phyloP scores from a whole-genome alignment of 2,329 filamentous ascomycete species.

The Dichotomopilus funicola region DNA sequence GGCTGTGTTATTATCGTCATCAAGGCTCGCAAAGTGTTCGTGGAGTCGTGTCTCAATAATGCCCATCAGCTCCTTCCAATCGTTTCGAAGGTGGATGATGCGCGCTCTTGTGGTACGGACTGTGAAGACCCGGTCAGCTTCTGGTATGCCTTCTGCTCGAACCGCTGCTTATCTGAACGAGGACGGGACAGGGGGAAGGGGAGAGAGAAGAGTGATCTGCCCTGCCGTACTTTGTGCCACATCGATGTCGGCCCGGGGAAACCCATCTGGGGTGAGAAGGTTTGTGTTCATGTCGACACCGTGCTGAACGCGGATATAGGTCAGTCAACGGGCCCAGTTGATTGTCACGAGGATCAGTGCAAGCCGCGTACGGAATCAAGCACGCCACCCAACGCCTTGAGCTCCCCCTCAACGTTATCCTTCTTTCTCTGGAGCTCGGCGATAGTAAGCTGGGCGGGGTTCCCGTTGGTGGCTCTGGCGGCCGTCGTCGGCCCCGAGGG shows the following conservation, averaged over 20 bases:
- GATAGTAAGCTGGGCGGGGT: conserved; percentile 60
- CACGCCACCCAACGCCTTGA: conserved; percentile 76
- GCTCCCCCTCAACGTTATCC: conserved; percentile 75
- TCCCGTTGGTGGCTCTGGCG: conserved; percentile 49
- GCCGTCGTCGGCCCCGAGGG: conserved; percentile 70
- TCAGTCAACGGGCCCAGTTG: conserved; percentile 9
- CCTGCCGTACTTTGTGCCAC: conserved; percentile 71
- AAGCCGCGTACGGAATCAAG: conserved; percentile 67
- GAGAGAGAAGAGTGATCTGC: background rate
- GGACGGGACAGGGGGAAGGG: too few species aligned
- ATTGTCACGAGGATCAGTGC: background rate
- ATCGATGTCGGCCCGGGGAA: conserved; percentile 87
- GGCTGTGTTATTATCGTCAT: conserved; percentile 40
- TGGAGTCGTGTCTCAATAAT: conserved; percentile 82
- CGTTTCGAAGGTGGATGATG: conserved; percentile 85
- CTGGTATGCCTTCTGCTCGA: conserved; percentile 12
- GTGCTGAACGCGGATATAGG: conserved; percentile 52
- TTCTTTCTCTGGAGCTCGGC: conserved; percentile 78
- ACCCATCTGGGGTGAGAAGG: conserved; percentile 83
- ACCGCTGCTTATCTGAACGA: too few species aligned
- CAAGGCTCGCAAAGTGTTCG: conserved; percentile 73
- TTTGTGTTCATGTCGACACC: conserved; percentile 86
- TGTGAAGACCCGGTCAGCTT: conserved; percentile 30
- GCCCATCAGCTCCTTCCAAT: conserved; percentile 85
- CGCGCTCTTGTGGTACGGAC: conserved; percentile 88